Evolutionary conservation across 2,329 filamentous ascomycete species (phyloP), one percentile per base, ranked within the genome.

Genomic region (Alternaria triticina): DNA sequence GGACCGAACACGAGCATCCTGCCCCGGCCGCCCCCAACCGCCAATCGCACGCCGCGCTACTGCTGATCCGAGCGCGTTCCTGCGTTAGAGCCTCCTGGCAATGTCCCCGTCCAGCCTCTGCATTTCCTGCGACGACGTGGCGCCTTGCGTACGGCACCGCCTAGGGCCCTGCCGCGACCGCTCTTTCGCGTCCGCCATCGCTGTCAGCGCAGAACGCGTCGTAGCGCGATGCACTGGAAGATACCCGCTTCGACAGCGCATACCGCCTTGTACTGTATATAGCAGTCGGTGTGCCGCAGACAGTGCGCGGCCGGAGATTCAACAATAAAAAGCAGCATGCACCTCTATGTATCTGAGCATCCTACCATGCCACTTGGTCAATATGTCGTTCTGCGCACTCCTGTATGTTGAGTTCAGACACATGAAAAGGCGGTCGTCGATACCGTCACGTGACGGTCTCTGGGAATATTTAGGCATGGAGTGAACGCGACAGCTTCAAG

Each of bases 81-180:
- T 73, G 71, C 71, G 70, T 67, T 70, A 69, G 66, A 60, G 50
- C 51, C 57, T 54, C 59, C 40, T 57, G 47, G 57, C 27, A 52
- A 64, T 59, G 62, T 68, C 60, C 65, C 58, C 36, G 47, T 61
- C 72, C 72, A 74, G 68, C 72, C 72, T 72, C 70, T 70, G 70
- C 62, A 51, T 66, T 70, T 68, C 59, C n/a, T 17, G 15, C 46
- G 56, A 69, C 65, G 65, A 74, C 72, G 72, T 74, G 72, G 70
- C 72, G 67, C 62, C 66, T 58, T 67, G 63, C 60, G 59, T 68
- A 61, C 66, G 62, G 67, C 51, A 45, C 33, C 44, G 44, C 23
- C 54, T 22, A 51, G 43, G 46, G 49, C 57, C 40, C 49, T 36
- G 55, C 57, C 57, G 64, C 51, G 57, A 64, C 65, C 59, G 65